Evolutionary conservation across 305 asterid genomes (phyloP).

Genomic region (Rubia balearica): DNA sequence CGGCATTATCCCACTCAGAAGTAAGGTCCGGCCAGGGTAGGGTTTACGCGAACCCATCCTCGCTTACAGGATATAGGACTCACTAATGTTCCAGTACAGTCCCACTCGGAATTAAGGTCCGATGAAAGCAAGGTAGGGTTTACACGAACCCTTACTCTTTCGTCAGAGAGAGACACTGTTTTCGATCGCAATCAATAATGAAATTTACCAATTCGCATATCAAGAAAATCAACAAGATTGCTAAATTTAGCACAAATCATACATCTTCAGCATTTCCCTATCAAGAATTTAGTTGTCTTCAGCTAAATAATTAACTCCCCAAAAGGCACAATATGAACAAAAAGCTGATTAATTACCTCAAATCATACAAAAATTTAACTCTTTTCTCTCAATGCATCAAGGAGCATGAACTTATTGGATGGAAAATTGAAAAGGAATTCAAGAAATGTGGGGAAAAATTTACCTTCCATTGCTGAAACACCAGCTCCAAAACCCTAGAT

Average conservation of each 20-base stretch:
- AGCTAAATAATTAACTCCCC: not conserved
- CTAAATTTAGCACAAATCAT: not conserved
- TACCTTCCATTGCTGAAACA: slow-evolving; percentile 1
- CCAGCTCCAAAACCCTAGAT: not conserved
- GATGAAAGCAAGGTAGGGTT: no score
- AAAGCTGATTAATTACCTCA: not conserved
- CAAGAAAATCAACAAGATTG: not conserved
- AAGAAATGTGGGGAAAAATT: not conserved
- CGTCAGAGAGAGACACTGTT: no score
- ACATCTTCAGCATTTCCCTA: not conserved
- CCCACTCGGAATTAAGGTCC: no score
- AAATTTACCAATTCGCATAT: not conserved
- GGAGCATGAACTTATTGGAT: not conserved
- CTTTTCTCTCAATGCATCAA: not conserved
- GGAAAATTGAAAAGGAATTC: not conserved
- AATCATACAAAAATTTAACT: not conserved
- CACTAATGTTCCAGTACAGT: no score
- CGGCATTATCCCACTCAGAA: not conserved
- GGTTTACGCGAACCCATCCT: not conserved
- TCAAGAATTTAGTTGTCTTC: not conserved
- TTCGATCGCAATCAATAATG: no score
- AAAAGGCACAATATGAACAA: not conserved
- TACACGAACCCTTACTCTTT: no score
- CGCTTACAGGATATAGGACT: no score
- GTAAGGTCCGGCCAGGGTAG: not conserved